Base-by-base conservation (phyloP, 345 rosid genomes). In the Gossypium turneri region DNA sequence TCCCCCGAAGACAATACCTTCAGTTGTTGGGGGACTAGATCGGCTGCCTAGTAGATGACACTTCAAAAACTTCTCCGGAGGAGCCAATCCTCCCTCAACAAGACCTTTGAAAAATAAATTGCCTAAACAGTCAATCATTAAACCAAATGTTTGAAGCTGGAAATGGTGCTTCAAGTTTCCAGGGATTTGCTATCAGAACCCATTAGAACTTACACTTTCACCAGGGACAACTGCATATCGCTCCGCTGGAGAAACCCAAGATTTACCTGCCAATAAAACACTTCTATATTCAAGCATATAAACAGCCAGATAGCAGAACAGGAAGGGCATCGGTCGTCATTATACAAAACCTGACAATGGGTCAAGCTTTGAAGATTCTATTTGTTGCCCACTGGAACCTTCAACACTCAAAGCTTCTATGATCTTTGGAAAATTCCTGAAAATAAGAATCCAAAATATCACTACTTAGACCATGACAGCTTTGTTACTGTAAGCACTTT, bases 221-320 rank as follows among this genome's bases (percentile, higher is more conserved):
- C 85, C 87, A 25, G 98, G 98, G 83, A 91, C 99, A 79, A 93
- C 87, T 0, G 98, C 97, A 84, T 95, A 95, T 91, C 97, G 86
- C 84, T 89, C 98, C 1, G 93, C 76, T 44, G 88, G 97, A 13
- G 97, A 87, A 58, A 95, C 87, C 98, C 97, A 93, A 79, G 79
- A 80, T 86, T 90, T 93, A 62, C 98, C 97, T 93, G 89, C 75
- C 47, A 69, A 82, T 17, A 44, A 29, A 63, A 71, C 60, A 29
- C 15, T 72, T 38, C 15, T 56, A 45, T 15, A 45, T 52, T 41
- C 58, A 76, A 67, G 10, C 34, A 41, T 3, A 48, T 13, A 48
- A 25, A 9, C 59, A 57, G 64, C 19, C 29, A 11, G 29, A 12
- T 52, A 9, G 17, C 2, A 27, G 20, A 10, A 3, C 17, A 7